phyloP scores from a whole-genome alignment of 495 filamentous ascomycete species.

The Aspergillus incahuasiensis region DNA sequence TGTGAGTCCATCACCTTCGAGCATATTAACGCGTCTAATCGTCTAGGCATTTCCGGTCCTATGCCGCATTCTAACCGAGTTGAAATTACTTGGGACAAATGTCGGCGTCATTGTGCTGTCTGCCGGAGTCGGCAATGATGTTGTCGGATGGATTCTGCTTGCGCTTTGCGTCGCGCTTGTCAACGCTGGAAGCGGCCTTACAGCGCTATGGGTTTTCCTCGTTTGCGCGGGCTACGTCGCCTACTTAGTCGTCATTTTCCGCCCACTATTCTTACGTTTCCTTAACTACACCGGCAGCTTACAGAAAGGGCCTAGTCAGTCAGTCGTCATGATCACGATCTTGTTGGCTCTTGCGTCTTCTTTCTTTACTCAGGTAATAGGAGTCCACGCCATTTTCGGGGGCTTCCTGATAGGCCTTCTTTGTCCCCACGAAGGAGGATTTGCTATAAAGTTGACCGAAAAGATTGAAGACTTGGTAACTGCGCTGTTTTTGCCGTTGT shows the following conservation, averaged over 20 bases:
- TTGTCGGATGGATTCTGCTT: constrained; percentile 90
- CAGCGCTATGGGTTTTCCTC: constrained; percentile 83
- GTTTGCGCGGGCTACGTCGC: constrained; percentile 70
- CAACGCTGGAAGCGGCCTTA: constrained; percentile 78
- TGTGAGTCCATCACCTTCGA: constrained; percentile 28
- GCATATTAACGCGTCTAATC: background rate
- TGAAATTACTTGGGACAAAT: constrained; percentile 77
- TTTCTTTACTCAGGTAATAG: constrained; percentile 96
- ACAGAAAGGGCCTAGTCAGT: constrained; percentile 86
- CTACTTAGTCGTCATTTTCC: constrained; percentile 70
- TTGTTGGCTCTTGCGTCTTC: constrained; percentile 73
- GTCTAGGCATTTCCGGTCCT: constrained; percentile 85
- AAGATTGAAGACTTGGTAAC: constrained; percentile 93
- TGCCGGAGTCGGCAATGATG: constrained; percentile 93
- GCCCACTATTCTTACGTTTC: constrained; percentile 72
- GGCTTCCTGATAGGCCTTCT: constrained; percentile 85
- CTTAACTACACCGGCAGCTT: constrained; percentile 70
- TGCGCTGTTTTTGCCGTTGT: constrained; percentile 86
- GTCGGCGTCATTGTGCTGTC: constrained; percentile 91
- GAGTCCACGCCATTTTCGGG: constrained; percentile 87
- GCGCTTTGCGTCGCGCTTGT: constrained; percentile 92
- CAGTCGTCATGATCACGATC: constrained; percentile 77
- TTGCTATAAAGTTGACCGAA: constrained; percentile 90
- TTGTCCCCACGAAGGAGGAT: constrained; percentile 90
- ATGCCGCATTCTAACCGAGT: constrained; percentile 88